Percentiles rank a stretch among this genome's conserved stretches.
These are phyloP conservation scores for Phytophthora cajani DNA, from an alignment of 352 stramenopile species.

Conservation along the genomic window DNA sequence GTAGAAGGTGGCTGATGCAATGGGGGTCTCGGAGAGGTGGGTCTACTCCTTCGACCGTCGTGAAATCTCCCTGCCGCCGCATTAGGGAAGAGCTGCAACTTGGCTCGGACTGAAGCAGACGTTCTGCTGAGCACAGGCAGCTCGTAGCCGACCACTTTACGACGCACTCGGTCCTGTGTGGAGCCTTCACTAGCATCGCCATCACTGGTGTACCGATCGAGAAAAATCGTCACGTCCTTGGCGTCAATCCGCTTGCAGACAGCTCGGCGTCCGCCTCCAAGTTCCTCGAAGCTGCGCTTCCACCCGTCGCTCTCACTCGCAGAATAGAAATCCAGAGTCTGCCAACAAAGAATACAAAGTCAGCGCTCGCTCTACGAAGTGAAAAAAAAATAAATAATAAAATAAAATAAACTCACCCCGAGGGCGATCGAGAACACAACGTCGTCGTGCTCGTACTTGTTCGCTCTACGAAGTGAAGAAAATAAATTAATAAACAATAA, in stretches of 20 bases:
- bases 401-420: slow-evolving; percentile 47
- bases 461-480: background rate
- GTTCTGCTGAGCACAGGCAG: slow-evolving; percentile 78
- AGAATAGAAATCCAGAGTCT: slow-evolving; percentile 84
- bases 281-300: slow-evolving; percentile 74
- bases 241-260: slow-evolving; percentile 78
- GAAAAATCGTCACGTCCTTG: slow-evolving; percentile 85
- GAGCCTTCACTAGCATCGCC: slow-evolving; percentile 32
- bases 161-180: slow-evolving; percentile 47
- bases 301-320: slow-evolving; percentile 65
- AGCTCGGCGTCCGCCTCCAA: slow-evolving; percentile 47
- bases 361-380: background rate
- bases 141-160: slow-evolving; percentile 84
- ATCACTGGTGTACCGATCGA: slow-evolving; percentile 83
- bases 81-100: slow-evolving; percentile 55
- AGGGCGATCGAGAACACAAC: slow-evolving; percentile 86
- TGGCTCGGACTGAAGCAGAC: slow-evolving; percentile 64
- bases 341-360: background rate
- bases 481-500: background rate
- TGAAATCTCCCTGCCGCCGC: slow-evolving; percentile 11
- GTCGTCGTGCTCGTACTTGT: slow-evolving; percentile 88
- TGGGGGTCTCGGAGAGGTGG: slow-evolving; percentile 22
- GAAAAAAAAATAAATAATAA: background rate
- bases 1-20: slow-evolving; percentile 10
- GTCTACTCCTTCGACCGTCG: slow-evolving; percentile 23